Percentiles rank a stretch among this genome's conserved stretches.
Evolutionary conservation across 2,329 filamentous ascomycete genomes (phyloP).

Genomic region (Apiospora pterosperma): DNA sequence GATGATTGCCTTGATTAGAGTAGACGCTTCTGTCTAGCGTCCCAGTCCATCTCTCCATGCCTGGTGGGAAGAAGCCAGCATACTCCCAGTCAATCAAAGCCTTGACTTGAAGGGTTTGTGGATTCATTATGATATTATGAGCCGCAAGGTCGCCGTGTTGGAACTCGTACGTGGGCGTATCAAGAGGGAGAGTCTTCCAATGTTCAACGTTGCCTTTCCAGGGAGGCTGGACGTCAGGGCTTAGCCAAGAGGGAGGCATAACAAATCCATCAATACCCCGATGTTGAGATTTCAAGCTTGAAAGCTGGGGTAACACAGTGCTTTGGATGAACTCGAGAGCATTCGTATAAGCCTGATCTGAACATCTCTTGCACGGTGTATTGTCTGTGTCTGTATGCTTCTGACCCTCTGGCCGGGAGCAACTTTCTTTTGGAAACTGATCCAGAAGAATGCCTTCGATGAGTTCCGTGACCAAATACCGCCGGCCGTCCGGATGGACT

Average conservation of each 20-base stretch:
- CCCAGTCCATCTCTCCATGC: constrained; percentile 2
- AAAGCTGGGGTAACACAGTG: constrained; percentile 1
- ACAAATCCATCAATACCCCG: constrained; percentile 1
- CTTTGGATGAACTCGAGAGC: not conserved
- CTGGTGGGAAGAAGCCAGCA: constrained; percentile 1
- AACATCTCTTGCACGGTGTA: not conserved
- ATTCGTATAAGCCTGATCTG: not conserved
- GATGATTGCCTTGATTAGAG: not conserved
- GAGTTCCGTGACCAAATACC: not conserved
- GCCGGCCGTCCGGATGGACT: not conserved
- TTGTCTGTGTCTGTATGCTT: not conserved
- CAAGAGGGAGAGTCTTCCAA: not conserved
- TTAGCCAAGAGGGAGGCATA: constrained; percentile 2
- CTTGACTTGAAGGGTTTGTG: not conserved
- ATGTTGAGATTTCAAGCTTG: not conserved
- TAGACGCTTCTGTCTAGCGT: not conserved
- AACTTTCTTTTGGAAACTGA: not conserved
- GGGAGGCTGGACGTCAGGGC: not conserved
- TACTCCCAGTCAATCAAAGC: constrained; percentile 3
- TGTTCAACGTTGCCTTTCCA: not conserved
- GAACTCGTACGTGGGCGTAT: not conserved
- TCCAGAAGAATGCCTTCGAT: not conserved
- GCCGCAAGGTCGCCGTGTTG: constrained; percentile 3
- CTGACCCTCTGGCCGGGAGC: not conserved
- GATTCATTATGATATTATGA: constrained; percentile 1